phyloP scores from a whole-genome alignment of 2,329 filamentous ascomycete genomes.

The Talaromyces funiculosus region DNA sequence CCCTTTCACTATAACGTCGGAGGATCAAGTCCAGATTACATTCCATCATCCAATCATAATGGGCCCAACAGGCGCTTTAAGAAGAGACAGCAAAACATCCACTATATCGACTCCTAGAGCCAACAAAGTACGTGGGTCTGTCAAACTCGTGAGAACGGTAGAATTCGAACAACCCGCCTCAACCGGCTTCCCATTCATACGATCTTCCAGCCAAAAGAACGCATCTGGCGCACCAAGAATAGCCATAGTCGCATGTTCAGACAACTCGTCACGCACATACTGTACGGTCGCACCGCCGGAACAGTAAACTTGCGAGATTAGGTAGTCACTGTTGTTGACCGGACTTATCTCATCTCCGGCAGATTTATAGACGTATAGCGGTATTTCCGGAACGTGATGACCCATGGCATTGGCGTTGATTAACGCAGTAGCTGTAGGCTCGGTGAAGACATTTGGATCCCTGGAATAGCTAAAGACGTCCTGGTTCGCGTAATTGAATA shows the following conservation, averaged over 20 bases:
- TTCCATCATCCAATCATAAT: slow-evolving; percentile 11
- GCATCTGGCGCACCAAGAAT: slow-evolving; percentile 30
- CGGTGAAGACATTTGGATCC: slow-evolving; percentile 17
- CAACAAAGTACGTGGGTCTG: slow-evolving; percentile 12
- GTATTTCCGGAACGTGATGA: slow-evolving; percentile 41
- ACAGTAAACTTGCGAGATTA: slow-evolving; percentile 36
- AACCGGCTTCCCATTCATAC: slow-evolving; percentile 17
- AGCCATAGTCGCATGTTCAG: slow-evolving; percentile 36
- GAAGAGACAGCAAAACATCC: slow-evolving; percentile 11
- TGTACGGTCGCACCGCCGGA: slow-evolving; percentile 36
- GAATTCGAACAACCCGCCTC: slow-evolving; percentile 14
- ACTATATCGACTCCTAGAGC: slow-evolving; percentile 13
- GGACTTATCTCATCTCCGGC: slow-evolving; percentile 43
- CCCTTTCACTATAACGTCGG: background rate
- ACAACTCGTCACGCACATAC: slow-evolving; percentile 43
- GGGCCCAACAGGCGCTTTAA: slow-evolving; percentile 11
- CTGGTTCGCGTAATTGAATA: slow-evolving; percentile 17
- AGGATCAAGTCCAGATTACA: background rate
- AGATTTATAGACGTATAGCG: slow-evolving; percentile 49
- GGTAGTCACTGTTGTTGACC: slow-evolving; percentile 40
- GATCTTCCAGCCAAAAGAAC: slow-evolving; percentile 25
- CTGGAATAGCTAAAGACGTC: slow-evolving; percentile 22
- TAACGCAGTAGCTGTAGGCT: slow-evolving; percentile 12
- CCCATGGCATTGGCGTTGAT: slow-evolving; percentile 29
- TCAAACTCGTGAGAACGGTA: slow-evolving; percentile 17